Base-by-base conservation (phyloP, 2,329 filamentous ascomycete species). In the Leptographium galeiforme region DNA sequence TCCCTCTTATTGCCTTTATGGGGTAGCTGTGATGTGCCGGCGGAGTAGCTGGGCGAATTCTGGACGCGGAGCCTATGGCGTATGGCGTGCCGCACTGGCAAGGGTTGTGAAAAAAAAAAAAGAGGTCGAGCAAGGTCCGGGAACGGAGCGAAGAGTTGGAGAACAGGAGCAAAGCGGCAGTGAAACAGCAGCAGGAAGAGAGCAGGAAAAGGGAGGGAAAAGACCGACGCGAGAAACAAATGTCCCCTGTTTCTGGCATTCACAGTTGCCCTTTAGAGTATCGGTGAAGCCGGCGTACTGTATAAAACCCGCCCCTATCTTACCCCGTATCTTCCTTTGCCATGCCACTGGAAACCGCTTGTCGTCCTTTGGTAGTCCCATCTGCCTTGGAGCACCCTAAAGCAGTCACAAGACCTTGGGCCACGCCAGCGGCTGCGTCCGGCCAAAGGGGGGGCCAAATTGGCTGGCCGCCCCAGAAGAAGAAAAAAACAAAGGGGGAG, bases 1-100 rank as follows among this genome's bases (percentile, higher is more conserved):
- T 44, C 49, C 49, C 49, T 44, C 49, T 51, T 44, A 30, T 50
- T 39, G 48, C 49, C 40, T 34, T 51, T 51, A 43, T 25, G 49
- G 49, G 40, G 38, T 50, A 50, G 48, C n/a, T 39, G 34, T 49
- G 48, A 38, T 6, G 18, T 30, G 48, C 32, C 30, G 47, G n/a
- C 18, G 47, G 47, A 18, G 32, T 25, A 48, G 45, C 45, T 33
- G 48, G 38, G 25, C 11, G 11, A 40, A 8, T 8, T 7, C 18
- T 16, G 14, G 30, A 34, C 13, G 34, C 34, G 34, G 12, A 36
- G 34, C 8, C 34, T 13, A 36, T 8, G 34, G 34, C 34, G 14
- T 13, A 36, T 8, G 34, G 34, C 34, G 14, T 19, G 47, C 8
- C 11, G 47, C 25, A 25, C 25, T 2, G 25, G 25, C 25, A 25